These are phyloP conservation scores for Styphnolobium japonicum DNA, from an alignment of 306 rosid genomes.

Conservation along the genomic window DNA sequence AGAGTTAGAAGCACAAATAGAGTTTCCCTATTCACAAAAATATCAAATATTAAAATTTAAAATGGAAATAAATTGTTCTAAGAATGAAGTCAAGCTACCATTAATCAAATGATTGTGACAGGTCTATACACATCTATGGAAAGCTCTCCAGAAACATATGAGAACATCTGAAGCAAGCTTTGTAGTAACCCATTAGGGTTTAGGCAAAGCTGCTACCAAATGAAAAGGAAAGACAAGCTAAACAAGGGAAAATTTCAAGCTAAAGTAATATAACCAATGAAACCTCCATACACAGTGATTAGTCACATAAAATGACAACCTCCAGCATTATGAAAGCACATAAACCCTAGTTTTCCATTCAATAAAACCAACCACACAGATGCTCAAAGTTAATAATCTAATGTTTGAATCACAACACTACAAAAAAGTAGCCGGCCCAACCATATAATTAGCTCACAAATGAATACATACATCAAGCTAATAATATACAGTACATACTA, in stretches of 20 bases:
- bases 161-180: slow-evolving; percentile 17
- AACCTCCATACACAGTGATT: background rate
- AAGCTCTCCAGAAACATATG: background rate
- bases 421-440: background rate
- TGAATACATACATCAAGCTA: background rate
- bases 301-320: slow-evolving; percentile 39
- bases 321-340: background rate
- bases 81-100: slow-evolving; percentile 1
- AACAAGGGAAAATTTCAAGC: background rate
- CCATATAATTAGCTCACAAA: slow-evolving; percentile 15
- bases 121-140: background rate
- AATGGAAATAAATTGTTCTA: background rate
- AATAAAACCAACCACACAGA: background rate
- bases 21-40: slow-evolving; percentile 2
- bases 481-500: slow-evolving; percentile 24
- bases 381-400: background rate
- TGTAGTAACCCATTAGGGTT: slow-evolving; percentile 32
- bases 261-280: background rate
- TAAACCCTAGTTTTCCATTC: slow-evolving; percentile 51
- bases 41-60: background rate
- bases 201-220: slow-evolving; percentile 16
- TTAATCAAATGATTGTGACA: background rate
- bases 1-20: background rate
- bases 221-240: background rate
- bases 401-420: background rate